A percentile compares a stretch with the other conserved stretches of the same genome.
phyloP scores from a whole-genome alignment of 257 asterid species.

The Haberlea rhodopensis region DNA sequence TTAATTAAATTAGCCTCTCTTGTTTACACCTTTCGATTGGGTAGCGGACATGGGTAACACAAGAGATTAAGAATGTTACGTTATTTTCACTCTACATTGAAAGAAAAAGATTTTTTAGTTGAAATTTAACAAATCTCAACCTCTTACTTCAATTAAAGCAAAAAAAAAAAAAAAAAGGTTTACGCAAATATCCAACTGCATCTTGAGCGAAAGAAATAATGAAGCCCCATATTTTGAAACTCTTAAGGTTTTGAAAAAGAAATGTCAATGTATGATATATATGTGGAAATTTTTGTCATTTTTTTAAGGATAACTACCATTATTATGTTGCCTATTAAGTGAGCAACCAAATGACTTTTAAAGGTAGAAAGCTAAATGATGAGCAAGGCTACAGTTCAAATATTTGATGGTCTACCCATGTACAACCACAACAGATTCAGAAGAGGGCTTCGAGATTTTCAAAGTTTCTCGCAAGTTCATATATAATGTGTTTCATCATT shows the following conservation, averaged over 20 bases:
- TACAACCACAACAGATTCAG: not conserved
- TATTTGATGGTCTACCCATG: not conserved
- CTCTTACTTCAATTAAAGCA: no score
- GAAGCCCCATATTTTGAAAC: slow-evolving; percentile 8
- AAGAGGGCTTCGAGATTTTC: not conserved
- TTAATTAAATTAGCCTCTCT: no score
- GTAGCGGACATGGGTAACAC: no score
- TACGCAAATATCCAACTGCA: no score
- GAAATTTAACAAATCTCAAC: no score
- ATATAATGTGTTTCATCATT: not conserved
- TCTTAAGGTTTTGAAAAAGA: slow-evolving; percentile 1
- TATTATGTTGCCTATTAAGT: no score
- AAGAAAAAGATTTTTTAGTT: no score
- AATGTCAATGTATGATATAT: slow-evolving; percentile 7
- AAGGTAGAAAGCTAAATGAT: not conserved
- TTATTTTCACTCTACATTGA: no score
- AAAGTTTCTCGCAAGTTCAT: not conserved
- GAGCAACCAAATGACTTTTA: not conserved
- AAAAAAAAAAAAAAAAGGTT: no score
- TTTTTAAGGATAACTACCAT: not conserved
- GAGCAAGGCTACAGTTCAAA: not conserved
- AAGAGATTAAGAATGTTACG: no score
- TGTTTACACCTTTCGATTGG: no score
- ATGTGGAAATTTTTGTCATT: slow-evolving; percentile 1
- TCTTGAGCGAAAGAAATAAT: slow-evolving; percentile 4